Evolutionary conservation across 768 basidiomycete species (phyloP), one percentile per base, ranked within the genome.

Genomic region (Phanerochaete sordida): DNA sequence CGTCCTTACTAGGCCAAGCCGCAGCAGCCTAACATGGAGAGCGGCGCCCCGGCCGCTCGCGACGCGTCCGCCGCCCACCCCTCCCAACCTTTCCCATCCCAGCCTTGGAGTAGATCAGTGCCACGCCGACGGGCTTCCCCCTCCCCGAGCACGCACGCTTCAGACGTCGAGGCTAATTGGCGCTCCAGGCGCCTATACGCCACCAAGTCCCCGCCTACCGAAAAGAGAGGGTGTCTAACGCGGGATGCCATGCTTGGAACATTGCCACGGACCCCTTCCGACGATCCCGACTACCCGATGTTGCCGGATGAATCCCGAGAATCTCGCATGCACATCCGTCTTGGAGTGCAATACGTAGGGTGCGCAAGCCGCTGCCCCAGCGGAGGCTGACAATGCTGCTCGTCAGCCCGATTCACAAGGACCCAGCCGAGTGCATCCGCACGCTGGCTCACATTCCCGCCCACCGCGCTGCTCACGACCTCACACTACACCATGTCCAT

Each of bases 401-500:
- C 13, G 48, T 26, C 48, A 12, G 30, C n/a, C 26, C 5, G 13
- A 12, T 26, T 13, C 5, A 3, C 9, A 24, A 9, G 39, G 4
- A 37, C 35, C 24, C 33, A 39, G 35, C 35, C n/a, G 23, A 33
- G 37, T 23, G 6, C 43, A 39, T 26, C 31, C 53, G 43, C 53
- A 55, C 30, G 35, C 15, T 48, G 21, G 47, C 19, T 11, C 21
- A 24, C 24, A 28, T 48, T 5, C 9, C 47, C 16, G 3, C 6
- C 16, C 47, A 24, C 47, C 24, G 21, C 51, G 35, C 35, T 6
- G 15, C 12, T 26, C n/a, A 2, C 27, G 13, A 46, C 24, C 19
- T 11, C 33, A 21, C 11, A 37, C 3, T 13, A 7, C 47, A 54
- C 31, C 44, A 63, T 63, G 62, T 63, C 58, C 43, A 59, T 59